These are phyloP conservation scores for Sarocladium strictum DNA, from an alignment of 2,329 filamentous ascomycete genomes.

Conservation along the genomic window DNA sequence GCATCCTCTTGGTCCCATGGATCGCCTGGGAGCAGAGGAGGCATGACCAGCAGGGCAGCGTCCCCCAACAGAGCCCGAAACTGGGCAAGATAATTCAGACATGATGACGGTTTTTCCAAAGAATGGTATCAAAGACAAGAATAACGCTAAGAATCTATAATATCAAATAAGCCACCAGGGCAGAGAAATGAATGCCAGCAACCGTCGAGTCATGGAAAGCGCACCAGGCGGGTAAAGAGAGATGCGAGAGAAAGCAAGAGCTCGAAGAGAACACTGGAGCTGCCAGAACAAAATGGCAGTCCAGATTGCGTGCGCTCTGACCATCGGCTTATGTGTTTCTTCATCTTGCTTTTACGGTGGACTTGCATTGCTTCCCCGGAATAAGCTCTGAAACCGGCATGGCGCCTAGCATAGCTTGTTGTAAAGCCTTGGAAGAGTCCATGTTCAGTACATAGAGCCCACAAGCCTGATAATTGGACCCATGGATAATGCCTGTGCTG, in stretches of 20 bases:
- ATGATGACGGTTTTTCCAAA: slow-evolving; percentile 15
- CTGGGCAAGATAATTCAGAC: slow-evolving; percentile 25
- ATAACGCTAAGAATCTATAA: not conserved
- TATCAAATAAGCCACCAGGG: not conserved
- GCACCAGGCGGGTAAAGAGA: not conserved
- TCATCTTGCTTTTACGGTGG: not conserved
- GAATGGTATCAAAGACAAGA: not conserved
- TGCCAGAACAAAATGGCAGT: not conserved
- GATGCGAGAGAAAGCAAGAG: not conserved
- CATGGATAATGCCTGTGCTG: not conserved
- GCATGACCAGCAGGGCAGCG: slow-evolving; percentile 17
- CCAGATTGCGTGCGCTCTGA: not conserved
- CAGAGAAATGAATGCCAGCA: not conserved
- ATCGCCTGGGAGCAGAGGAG: slow-evolving; percentile 10
- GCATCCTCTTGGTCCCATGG: slow-evolving; percentile 24
- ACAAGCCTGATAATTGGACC: not conserved
- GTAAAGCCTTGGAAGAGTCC: not conserved
- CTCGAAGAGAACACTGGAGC: not conserved
- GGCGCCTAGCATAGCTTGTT: not conserved
- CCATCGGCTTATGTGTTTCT: not conserved
- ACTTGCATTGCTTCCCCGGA: not conserved
- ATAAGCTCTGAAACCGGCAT: not conserved
- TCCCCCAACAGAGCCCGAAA: slow-evolving; percentile 23
- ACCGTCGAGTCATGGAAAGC: not conserved
- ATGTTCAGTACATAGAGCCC: no score